A percentile compares a stretch with the other conserved stretches of the same genome.
These are phyloP conservation scores for Cryptosporidium sp. DNA, from an alignment of 169 alveolate genomes.

Conservation along the genomic window DNA sequence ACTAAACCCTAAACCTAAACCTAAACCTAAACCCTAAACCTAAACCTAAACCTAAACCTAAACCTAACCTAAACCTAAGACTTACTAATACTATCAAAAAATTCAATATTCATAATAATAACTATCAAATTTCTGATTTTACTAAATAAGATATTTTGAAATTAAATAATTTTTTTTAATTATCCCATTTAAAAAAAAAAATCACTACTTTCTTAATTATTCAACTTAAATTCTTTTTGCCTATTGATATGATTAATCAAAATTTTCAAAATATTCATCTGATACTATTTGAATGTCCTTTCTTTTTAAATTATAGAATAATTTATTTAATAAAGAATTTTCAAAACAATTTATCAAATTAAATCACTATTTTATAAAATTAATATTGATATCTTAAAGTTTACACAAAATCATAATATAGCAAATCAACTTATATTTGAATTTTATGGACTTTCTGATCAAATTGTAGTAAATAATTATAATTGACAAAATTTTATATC, in stretches of 20 bases:
- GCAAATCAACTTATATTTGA: constrained; percentile 4
- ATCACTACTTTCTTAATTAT: neutral
- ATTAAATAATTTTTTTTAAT: constrained; percentile 14
- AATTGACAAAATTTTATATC: neutral
- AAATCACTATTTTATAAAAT: neutral
- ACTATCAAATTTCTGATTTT: neutral
- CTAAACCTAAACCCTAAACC: no score
- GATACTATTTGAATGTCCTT: neutral
- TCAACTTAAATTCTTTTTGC: constrained; percentile 14
- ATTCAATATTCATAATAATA: no score
- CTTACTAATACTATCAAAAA: no score
- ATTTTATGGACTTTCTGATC: constrained; percentile 12
- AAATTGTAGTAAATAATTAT: neutral
- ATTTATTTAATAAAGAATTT: neutral
- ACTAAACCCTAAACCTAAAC: no score
- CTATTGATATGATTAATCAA: constrained; percentile 6
- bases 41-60: no score
- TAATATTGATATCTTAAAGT: neutral
- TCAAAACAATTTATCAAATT: neutral
- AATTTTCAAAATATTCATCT: neutral
- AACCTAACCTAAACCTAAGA: no score
- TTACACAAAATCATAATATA: neutral
- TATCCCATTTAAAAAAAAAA: neutral
- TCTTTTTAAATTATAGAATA: neutral
- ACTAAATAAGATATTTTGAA: neutral